Evolutionary conservation across 805 yeast species (phyloP).

Genomic region (Sugiyamaella valdiviana): DNA sequence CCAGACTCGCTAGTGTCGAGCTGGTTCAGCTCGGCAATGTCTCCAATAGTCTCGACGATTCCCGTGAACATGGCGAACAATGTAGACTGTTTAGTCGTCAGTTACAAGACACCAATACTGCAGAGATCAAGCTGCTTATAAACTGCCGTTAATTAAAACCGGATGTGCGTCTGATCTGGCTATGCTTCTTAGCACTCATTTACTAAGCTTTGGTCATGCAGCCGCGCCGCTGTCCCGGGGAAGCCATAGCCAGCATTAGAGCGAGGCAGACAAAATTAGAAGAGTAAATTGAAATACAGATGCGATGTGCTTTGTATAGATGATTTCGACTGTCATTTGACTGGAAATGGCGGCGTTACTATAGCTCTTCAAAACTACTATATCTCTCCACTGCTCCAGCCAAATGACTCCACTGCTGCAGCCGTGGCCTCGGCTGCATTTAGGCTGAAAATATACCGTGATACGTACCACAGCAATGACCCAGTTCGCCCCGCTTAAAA

Average conservation of each 20-base stretch:
- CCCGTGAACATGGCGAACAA: conserved; percentile 76
- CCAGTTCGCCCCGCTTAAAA: conserved; percentile 67
- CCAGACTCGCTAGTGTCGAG: conserved; percentile 50
- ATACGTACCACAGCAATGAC: not conserved
- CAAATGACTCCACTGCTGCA: no score
- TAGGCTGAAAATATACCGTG: not conserved
- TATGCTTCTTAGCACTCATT: not conserved
- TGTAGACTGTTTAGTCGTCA: not conserved
- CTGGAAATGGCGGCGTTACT: no score
- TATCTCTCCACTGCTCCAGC: no score
- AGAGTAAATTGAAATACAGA: no score
- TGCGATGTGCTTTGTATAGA: no score
- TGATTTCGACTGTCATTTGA: no score
- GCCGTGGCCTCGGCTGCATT: not conserved
- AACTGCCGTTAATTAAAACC: no score
- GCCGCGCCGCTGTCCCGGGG: no score
- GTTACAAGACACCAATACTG: not conserved
- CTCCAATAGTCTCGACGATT: conserved; percentile 78
- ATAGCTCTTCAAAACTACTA: no score
- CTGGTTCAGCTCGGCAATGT: conserved; percentile 43
- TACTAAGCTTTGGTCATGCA: not conserved
- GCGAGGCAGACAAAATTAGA: no score
- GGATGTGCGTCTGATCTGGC: not conserved
- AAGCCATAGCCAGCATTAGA: no score
- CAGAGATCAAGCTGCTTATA: not conserved